Evolutionary conservation across 352 stramenopile species (phyloP).

Genomic region (Phytophthora uliginosa): DNA sequence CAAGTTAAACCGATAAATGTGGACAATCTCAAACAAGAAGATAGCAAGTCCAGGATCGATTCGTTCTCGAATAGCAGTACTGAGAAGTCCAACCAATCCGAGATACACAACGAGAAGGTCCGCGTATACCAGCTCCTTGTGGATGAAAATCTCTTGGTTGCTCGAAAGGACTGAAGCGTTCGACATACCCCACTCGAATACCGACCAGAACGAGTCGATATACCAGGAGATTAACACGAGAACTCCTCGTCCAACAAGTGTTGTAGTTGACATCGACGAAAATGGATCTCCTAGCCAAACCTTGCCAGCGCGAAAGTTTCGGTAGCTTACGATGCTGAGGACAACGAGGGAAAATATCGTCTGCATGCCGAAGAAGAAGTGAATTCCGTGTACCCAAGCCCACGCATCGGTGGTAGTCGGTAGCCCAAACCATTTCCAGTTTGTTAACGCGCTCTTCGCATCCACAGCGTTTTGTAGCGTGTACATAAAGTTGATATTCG

Average conservation of each 20-base stretch:
- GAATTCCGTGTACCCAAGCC: background rate
- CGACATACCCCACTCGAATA: background rate
- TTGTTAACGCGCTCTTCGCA: background rate
- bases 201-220: background rate
- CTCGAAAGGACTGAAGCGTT: background rate
- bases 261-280: background rate
- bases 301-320: background rate
- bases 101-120: background rate
- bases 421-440: background rate
- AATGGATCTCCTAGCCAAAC: background rate
- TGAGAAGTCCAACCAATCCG: background rate
- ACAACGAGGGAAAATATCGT: background rate
- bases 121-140: slow-evolving; percentile 1
- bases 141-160: background rate
- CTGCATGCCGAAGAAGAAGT: background rate
- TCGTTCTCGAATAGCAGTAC: background rate
- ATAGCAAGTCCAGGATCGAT: background rate
- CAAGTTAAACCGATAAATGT: background rate
- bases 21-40: background rate
- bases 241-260: background rate
- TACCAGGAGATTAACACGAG: background rate
- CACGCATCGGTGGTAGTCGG: background rate
- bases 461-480: background rate
- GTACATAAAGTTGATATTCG: background rate
- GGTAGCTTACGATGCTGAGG: background rate